Base-by-base conservation (phyloP, 768 basidiomycete genomes). In the Boletus barrowsii region DNA sequence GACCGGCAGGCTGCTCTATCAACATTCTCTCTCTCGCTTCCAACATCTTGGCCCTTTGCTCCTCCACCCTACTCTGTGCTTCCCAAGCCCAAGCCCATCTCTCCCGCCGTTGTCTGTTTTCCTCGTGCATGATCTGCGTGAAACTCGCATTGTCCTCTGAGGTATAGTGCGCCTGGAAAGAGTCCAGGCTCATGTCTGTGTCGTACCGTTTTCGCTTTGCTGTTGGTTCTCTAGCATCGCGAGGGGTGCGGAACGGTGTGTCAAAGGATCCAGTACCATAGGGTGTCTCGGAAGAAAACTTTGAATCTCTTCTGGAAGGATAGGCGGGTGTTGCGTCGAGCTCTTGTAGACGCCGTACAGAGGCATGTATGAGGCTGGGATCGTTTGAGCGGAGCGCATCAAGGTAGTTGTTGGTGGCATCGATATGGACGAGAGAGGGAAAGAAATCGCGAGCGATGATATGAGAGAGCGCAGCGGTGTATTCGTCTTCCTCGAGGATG, bases 381-480 rank as follows among this genome's bases (percentile, higher is more conserved):
- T 97, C 91, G 56, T 84, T 76, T n/a, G 84, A 77, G 42, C 81
- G 79, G 39, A 93, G 73, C 4, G 93, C 93, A 56, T 88, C 85
- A 22, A 96, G 82, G 72, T 94, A 93, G 53, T 78, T 80, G 68
- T 95, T 93, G 32, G 91, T 90, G 18, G 92, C 90, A 62, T 95
- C 90, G 26, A 96, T 80, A 62, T 92, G 90, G 17, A 87, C 83
- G 10, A 98, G 82, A 13, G 92, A 92, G 0, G 97, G 97, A 66
- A 98, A 99, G 80, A 99, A 99, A 73, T 98, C 96, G 46, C 97
- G 87, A 37, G 91, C 89, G 64, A 98, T 98, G 64, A 98, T 98
- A 44, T 85, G 81, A 11, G 91, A 92, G 20, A 99, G 79, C 2
- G 89, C 90, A 43, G 83, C 84, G 2, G 93, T 94, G 70, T 98